Conservation (phyloP, 371 early-diverging fungal species). For the Batkoa obscura region DNA sequence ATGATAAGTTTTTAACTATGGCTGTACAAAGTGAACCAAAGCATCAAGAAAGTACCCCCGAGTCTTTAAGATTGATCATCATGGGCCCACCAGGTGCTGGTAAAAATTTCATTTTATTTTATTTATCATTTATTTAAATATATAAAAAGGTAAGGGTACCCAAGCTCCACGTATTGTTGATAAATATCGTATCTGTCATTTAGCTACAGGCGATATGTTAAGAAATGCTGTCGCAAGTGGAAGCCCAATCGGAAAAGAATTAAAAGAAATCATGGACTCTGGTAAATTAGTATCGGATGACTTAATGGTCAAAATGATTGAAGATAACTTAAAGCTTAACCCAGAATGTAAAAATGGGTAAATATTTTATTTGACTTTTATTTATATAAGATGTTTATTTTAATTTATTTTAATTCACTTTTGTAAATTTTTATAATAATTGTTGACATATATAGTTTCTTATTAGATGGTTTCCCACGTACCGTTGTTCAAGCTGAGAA, state of each 20-base stretch:
- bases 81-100: conserved; percentile 97
- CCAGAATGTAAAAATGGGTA: conserved; percentile 80
- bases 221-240: conserved; percentile 88
- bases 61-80: conserved; percentile 64
- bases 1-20: no score
- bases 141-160: conserved; percentile 78
- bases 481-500: conserved; percentile 96
- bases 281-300: conserved; percentile 97
- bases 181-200: conserved; percentile 84
- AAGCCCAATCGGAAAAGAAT: conserved; percentile 78
- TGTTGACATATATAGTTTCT: conserved; percentile 37
- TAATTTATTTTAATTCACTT: no score
- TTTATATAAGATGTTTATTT: no score
- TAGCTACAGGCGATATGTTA: conserved; percentile 98
- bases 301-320: conserved; percentile 92
- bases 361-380: conserved; percentile 3
- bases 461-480: conserved; percentile 99
- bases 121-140: neutral
- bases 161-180: conserved; percentile 92
- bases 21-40: no score
- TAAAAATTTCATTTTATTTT: conserved; percentile 13
- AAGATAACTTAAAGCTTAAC: conserved; percentile 83
- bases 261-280: conserved; percentile 95
- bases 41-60: conserved; percentile 4
- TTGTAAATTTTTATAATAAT: no score